These are phyloP conservation scores for Lentinula aciculospora DNA, from an alignment of 768 basidiomycete species.

Conservation along the genomic window DNA sequence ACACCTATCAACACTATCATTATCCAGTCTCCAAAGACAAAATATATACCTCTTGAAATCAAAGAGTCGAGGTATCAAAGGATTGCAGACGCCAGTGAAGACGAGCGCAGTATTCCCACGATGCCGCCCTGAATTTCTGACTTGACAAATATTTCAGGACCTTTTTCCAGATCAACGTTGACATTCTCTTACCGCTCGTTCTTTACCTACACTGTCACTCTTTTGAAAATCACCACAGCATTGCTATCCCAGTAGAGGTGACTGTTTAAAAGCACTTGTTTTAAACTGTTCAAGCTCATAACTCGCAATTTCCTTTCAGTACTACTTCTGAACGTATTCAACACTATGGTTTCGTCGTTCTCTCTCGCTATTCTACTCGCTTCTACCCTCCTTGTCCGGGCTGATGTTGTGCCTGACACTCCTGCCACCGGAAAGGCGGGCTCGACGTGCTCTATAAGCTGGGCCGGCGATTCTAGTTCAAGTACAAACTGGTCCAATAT, in stretches of 20 bases:
- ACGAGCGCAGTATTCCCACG: neutral
- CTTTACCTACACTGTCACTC: neutral
- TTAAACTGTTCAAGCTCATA: neutral
- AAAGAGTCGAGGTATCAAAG: no score
- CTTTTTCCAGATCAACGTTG: neutral
- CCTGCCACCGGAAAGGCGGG: conserved; percentile 64
- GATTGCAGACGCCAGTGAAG: no score
- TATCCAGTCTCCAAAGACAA: no score
- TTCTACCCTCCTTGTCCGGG: conserved; percentile 35
- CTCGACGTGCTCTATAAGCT: conserved; percentile 45
- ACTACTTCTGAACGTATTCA: neutral
- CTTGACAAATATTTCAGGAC: neutral
- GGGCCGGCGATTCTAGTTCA: conserved; percentile 47
- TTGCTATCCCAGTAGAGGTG: neutral
- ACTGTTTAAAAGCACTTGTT: neutral
- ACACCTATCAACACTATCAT: no score
- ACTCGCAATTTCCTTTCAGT: neutral
- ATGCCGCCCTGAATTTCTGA: neutral
- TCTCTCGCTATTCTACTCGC: conserved; percentile 32
- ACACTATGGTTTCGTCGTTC: conserved; percentile 32
- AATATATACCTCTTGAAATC: no score
- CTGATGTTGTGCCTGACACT: conserved; percentile 51
- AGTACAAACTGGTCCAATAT: conserved; percentile 64
- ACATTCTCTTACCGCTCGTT: neutral
- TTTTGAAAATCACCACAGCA: neutral